Evolutionary conservation across 306 rosid genomes (phyloP), one percentile per base, ranked within the genome.

Genomic region (Pterocarpus santalinus): DNA sequence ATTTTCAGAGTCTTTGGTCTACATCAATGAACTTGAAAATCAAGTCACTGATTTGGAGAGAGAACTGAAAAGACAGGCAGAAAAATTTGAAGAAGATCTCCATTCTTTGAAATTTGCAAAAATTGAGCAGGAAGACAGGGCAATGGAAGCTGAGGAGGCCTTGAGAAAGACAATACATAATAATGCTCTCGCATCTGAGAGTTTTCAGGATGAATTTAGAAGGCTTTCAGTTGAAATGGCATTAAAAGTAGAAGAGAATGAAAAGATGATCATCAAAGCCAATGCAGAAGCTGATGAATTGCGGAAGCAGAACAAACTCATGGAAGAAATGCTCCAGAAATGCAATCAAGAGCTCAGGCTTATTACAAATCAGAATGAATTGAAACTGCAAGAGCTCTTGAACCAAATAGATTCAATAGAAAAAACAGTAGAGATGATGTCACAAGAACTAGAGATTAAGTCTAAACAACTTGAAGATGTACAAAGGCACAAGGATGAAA

Each of bases 271-370:
- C 17, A 71, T 56, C 39, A 68, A 85, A 85, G 92, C 92, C 73
- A 65, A 46, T 77, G 75, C 82, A 71, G 99, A 93, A 84, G 97
- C 92, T 66, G 88, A 86, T 84, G 98, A 88, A 61, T 80, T 95
- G 81, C 85, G 82, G 69, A 84, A 75, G 77, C 90, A 90, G 85
- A 93, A 89, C 74, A 86, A 77, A 73, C 85, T 84, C 55, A 65
- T 92, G 65, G 97, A 95, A 87, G 98, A 85, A 72, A 85, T 76
- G 91, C 88, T 95, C 71, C 96, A 84, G 81, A 89, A 91, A 69
- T 86, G 91, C 83, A 92, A 90, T 58, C 87, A 89, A 83, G 94
- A 90, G 85, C 85, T 89, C 66, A 82, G 88, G 86, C 57, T 84
- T 69, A 82, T 90, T 43, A 77, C 86, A 87, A 89, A 82, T 71